Conservation (phyloP, 2,329 filamentous ascomycete genomes). For the Alternaria sp. region DNA sequence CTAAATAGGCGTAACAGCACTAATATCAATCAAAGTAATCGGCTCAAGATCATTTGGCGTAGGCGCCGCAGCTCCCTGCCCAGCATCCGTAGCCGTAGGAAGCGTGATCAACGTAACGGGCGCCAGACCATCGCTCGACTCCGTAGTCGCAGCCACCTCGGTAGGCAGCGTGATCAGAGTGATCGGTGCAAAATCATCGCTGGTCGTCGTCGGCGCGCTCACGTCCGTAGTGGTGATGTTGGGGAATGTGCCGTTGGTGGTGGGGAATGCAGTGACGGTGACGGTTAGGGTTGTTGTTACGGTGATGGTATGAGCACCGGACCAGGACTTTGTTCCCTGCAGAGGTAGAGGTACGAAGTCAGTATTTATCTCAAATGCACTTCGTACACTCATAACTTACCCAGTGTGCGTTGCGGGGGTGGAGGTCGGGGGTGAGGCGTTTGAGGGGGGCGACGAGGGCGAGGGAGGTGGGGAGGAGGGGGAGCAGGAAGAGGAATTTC, state of each 20-base stretch:
- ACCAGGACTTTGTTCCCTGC: not conserved
- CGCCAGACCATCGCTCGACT: not conserved
- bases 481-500: not conserved
- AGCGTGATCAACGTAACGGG: conserved; percentile 5
- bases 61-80: not conserved
- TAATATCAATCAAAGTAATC: conserved; percentile 7
- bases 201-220: not conserved
- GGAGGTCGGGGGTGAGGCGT: not conserved
- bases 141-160: not conserved
- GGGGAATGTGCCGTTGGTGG: not conserved
- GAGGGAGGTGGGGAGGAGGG: not conserved
- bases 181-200: not conserved
- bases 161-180: not conserved
- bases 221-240: not conserved
- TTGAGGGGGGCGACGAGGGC: not conserved
- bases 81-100: not conserved
- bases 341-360: too few relatives aligned
- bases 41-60: conserved; percentile 4
- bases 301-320: not conserved
- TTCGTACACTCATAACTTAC: too few relatives aligned
- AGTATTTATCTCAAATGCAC: too few relatives aligned
- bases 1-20: not conserved
- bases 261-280: not conserved
- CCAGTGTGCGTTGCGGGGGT: not conserved
- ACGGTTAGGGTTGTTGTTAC: not conserved